These are phyloP conservation scores for Neurospora sp. DNA, from an alignment of 495 filamentous ascomycete genomes.

Conservation along the genomic window DNA sequence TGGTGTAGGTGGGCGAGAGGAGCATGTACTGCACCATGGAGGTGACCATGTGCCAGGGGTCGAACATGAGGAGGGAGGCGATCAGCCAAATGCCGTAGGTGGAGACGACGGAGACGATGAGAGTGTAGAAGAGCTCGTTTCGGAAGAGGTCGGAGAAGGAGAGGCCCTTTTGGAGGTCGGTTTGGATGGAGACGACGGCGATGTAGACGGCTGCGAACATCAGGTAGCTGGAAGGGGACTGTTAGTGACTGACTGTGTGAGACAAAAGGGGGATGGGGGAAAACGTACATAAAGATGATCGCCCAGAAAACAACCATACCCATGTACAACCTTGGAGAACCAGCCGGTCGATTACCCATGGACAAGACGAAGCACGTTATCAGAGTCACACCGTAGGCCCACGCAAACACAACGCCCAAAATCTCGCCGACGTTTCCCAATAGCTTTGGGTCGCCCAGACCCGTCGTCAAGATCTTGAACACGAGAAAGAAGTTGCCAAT, in stretches of 20 bases:
- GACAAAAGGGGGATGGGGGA: neutral
- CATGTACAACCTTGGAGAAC: slow-evolving; percentile 88
- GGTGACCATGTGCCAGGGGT: slow-evolving; percentile 99
- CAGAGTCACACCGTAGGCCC: slow-evolving; percentile 86
- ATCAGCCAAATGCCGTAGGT: slow-evolving; percentile 94
- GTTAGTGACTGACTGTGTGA: slow-evolving; percentile 1
- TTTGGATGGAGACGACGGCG: slow-evolving; percentile 73
- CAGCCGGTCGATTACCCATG: slow-evolving; percentile 91
- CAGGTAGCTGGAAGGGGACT: slow-evolving; percentile 52
- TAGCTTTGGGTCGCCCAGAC: slow-evolving; percentile 56
- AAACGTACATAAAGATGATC: slow-evolving; percentile 73
- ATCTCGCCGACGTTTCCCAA: slow-evolving; percentile 66
- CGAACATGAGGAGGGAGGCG: slow-evolving; percentile 88
- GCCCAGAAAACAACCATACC: slow-evolving; percentile 97
- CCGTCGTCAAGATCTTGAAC: slow-evolving; percentile 90
- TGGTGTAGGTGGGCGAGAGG: slow-evolving; percentile 89
- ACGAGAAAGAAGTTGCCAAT: slow-evolving; percentile 99
- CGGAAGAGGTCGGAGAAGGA: slow-evolving; percentile 61
- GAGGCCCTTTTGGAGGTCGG: slow-evolving; percentile 54
- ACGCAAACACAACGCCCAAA: slow-evolving; percentile 85
- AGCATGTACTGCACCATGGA: slow-evolving; percentile 94
- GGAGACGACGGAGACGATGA: slow-evolving; percentile 82
- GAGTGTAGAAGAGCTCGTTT: slow-evolving; percentile 83
- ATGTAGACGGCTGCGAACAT: slow-evolving; percentile 94
- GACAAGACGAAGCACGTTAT: slow-evolving; percentile 93